Percentiles rank a stretch among this genome's conserved stretches.
Conservation (phyloP, 148 eudicot species). For the Bassia scoparia region DNA sequence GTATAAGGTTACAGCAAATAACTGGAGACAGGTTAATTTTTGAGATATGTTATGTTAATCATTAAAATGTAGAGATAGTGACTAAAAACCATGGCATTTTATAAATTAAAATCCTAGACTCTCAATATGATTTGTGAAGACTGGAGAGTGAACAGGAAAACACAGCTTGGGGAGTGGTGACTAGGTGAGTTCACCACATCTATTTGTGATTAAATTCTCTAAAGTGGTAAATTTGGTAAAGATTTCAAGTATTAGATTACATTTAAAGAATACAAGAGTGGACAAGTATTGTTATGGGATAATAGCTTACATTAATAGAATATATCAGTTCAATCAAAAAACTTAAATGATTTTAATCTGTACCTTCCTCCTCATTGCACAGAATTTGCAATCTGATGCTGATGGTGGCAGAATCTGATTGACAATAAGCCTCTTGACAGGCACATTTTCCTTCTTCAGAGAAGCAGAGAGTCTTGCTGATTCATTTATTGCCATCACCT, state of each 20-base stretch:
- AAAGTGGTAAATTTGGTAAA: neutral
- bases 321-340: neutral
- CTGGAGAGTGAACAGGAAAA: no score
- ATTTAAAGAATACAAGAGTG: neutral
- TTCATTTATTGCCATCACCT: slow-evolving; percentile 97
- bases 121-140: no score
- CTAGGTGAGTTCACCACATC: no score
- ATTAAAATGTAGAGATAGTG: no score
- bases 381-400: slow-evolving; percentile 92
- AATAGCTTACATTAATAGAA: no score
- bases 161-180: no score
- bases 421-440: slow-evolving; percentile 84
- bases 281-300: neutral
- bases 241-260: neutral
- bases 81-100: no score
- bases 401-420: slow-evolving; percentile 96
- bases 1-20: no score
- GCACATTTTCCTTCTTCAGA: slow-evolving; percentile 81
- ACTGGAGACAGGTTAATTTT: no score
- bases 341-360: neutral
- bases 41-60: no score
- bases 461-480: slow-evolving; percentile 88
- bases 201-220: no score
- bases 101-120: no score
- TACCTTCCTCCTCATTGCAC: slow-evolving; percentile 95